phyloP scores from a whole-genome alignment of 176 grass and related monocot species.

The Triticum timopheevii region DNA sequence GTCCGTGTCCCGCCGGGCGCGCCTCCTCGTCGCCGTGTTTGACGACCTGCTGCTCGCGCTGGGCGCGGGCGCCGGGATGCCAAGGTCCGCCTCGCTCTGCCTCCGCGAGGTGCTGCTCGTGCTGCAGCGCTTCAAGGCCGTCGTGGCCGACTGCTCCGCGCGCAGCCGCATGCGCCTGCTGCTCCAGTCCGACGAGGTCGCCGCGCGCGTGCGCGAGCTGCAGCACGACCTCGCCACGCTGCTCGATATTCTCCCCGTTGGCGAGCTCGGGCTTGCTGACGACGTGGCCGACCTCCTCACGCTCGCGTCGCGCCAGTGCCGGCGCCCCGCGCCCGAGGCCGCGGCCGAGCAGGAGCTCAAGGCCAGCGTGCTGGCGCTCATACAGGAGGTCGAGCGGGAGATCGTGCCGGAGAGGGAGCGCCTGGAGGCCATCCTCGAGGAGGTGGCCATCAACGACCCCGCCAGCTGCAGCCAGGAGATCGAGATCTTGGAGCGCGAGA shows the following conservation, averaged over 20 bases:
- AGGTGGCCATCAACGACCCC: constrained; percentile 68
- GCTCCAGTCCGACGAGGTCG: constrained; percentile 65
- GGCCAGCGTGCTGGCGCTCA: constrained; percentile 59
- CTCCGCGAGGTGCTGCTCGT: constrained; percentile 74
- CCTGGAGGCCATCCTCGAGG: constrained; percentile 65
- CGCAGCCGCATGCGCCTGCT: constrained; percentile 69
- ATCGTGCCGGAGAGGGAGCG: constrained; percentile 59
- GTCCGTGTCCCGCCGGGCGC: constrained; percentile 46
- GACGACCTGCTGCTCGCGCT: constrained; percentile 52
- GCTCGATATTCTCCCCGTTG: constrained; percentile 66
- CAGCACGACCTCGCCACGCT: constrained; percentile 84
- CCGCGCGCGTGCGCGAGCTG: constrained; percentile 54
- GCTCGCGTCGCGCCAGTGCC: constrained; percentile 69
- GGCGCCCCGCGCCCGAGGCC: constrained; percentile 24
- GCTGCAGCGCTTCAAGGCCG: constrained; percentile 81
- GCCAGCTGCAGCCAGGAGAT: constrained; percentile 80
- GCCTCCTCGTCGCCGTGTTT: constrained; percentile 58
- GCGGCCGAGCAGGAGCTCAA: constrained; percentile 38
- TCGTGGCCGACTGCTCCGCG: constrained; percentile 60
- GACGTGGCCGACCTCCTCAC: constrained; percentile 63
- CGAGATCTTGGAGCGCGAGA: constrained; percentile 86
- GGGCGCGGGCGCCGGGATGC: not conserved
- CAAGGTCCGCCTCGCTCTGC: constrained; percentile 70
- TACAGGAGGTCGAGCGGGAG: constrained; percentile 68
- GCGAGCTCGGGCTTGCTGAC: constrained; percentile 59